A percentile compares a stretch with the other conserved stretches of the same genome.
These are phyloP conservation scores for Thermochaetoides thermophila DNA, from an alignment of 495 filamentous ascomycete species.

Conservation along the genomic window DNA sequence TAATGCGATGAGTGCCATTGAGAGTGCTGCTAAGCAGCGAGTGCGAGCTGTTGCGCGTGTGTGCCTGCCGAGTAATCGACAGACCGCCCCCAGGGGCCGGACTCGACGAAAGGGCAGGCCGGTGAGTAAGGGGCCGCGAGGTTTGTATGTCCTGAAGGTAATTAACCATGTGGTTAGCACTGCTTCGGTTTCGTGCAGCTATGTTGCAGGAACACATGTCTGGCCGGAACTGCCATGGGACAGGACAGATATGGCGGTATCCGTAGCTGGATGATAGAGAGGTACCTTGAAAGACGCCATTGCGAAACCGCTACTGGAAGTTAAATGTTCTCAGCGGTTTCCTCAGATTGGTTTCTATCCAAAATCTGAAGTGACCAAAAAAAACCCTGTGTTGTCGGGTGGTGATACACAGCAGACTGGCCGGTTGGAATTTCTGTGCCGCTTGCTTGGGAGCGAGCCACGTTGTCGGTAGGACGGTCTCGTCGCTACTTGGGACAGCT, in stretches of 20 bases:
- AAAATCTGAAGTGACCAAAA: slow-evolving; percentile 6
- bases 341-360: slow-evolving; percentile 9
- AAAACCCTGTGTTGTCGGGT: neutral
- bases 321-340: slow-evolving; percentile 9
- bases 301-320: slow-evolving; percentile 18
- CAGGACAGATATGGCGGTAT: too few relatives aligned
- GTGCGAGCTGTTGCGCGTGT: slow-evolving; percentile 66
- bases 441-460: too few relatives aligned
- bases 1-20: slow-evolving; percentile 71
- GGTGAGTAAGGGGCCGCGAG: slow-evolving; percentile 35
- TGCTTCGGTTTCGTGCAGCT: slow-evolving; percentile 5
- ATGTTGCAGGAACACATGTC: slow-evolving; percentile 14
- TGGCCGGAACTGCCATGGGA: too few relatives aligned
- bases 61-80: slow-evolving; percentile 32
- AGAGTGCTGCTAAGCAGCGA: slow-evolving; percentile 53
- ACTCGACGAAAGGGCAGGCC: slow-evolving; percentile 30
- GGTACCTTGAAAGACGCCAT: slow-evolving; percentile 42
- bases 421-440: too few relatives aligned
- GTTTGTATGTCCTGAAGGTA: slow-evolving; percentile 30
- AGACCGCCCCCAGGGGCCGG: slow-evolving; percentile 25
- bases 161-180: slow-evolving; percentile 26
- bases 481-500: slow-evolving; percentile 5
- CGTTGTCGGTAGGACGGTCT: slow-evolving; percentile 5
- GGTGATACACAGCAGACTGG: neutral
- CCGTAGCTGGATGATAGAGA: slow-evolving; percentile 12